Evolutionary conservation across 75 land plant species (phyloP), one percentile per base, ranked within the genome.

Genomic region (Pseudotsuga menziesii): DNA sequence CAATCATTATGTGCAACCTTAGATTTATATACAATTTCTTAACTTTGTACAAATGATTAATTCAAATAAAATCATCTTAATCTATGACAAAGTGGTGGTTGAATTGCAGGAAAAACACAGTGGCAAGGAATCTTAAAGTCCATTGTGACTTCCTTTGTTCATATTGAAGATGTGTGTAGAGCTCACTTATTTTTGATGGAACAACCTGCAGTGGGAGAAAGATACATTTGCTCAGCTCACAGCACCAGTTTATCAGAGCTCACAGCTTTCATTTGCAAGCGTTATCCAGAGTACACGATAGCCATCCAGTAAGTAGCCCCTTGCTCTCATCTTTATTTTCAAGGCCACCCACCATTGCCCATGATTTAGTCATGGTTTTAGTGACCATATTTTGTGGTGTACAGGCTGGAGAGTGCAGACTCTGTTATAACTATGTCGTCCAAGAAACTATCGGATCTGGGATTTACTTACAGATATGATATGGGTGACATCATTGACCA

Each of bases 101-200:
- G 2, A 20, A 23, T 36, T 75, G 41, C 59, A 87, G 89, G 89
- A 4, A 84, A 88, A 27, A 27, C 71, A 2, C 16, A 72, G 20
- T 61, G 76, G 25, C 72, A 77, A 11, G 57, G 69, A 1, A 72
- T 88, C 58, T 32, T 85, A 59, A 58, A 57, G 26, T 57, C 86
- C 35, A 84, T 88, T 61, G 66, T 78, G 63, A 62, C 76, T 3
- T 78, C 87, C 22, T 78, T 87, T 54, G 92, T 91, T 48, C 96
- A 93, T 77, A 88, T 91, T 11, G 89, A 93, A 62, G 96, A 93
- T 73, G 85, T 93, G 20, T 91, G 93, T 63, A 75, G 80, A 56
- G 94, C 96, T 3, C 96, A 93, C 80, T 73, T 91, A 22, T 87
- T 91, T 63, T 83, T 89, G 15, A 83, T 89, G 83, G 92, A 93